Percentiles rank a stretch among this genome's conserved stretches.
These are phyloP conservation scores for Globisporangium uncinulatum DNA, from an alignment of 352 stramenopile species.

Conservation along the genomic window DNA sequence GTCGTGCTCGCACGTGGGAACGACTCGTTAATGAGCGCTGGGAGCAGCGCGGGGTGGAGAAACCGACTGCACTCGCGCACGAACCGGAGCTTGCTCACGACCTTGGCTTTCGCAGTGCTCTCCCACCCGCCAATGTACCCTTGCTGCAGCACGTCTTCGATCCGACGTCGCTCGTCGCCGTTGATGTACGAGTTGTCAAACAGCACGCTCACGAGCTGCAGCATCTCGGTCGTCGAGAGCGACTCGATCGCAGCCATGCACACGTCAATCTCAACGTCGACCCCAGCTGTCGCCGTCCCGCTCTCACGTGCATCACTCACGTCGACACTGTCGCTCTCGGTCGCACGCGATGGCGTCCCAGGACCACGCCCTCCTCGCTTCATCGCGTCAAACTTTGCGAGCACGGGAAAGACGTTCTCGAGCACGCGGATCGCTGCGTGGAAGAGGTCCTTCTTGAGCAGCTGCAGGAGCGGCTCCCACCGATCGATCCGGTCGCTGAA, in stretches of 20 bases:
- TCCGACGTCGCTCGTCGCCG: slow-evolving; percentile 51
- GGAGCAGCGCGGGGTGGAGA: slow-evolving; percentile 53
- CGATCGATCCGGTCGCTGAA: slow-evolving; percentile 72
- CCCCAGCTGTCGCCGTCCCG: background rate
- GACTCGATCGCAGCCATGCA: slow-evolving; percentile 75
- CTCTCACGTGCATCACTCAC: background rate
- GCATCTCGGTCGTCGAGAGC: slow-evolving; percentile 58
- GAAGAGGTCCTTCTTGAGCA: slow-evolving; percentile 65
- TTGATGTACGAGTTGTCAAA: slow-evolving; percentile 76
- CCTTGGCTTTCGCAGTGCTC: slow-evolving; percentile 51
- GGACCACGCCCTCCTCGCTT: slow-evolving; percentile 18
- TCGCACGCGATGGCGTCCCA: slow-evolving; percentile 4
- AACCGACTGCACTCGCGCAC: slow-evolving; percentile 70
- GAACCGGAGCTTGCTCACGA: slow-evolving; percentile 66
- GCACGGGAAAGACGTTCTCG: slow-evolving; percentile 63
- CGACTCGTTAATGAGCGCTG: slow-evolving; percentile 56
- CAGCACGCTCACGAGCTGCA: slow-evolving; percentile 48
- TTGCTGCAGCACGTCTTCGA: slow-evolving; percentile 76
- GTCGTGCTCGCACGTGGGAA: slow-evolving; percentile 43
- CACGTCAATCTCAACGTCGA: slow-evolving; percentile 50
- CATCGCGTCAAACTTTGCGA: slow-evolving; percentile 46
- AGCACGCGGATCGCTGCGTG: slow-evolving; percentile 61
- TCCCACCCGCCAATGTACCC: slow-evolving; percentile 81
- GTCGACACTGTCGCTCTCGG: slow-evolving; percentile 1
- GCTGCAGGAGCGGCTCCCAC: slow-evolving; percentile 71